Evolutionary conservation across 192 early-diverging fungal species (phyloP), one percentile per base, ranked within the genome.

Genomic region (Umbelopsis vinacea): DNA sequence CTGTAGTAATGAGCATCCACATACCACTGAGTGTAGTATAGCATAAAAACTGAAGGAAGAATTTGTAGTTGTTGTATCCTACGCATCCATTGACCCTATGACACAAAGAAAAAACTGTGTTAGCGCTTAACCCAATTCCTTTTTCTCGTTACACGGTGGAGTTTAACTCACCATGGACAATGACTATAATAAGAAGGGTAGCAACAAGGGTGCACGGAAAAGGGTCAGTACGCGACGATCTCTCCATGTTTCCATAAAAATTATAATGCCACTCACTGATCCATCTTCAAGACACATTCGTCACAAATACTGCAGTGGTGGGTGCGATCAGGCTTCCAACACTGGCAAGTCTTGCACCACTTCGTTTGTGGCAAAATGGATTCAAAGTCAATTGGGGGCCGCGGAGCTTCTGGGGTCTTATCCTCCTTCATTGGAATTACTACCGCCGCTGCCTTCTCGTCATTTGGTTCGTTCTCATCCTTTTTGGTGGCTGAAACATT

Each of bases 241-340:
- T 43, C 29, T 29, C 29, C 0, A 43, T 43, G 40, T 43, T 43
- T 43, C 5, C 40, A 6, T n/a, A 43, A 1, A 43, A 43, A 43
- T 1, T 7, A 7, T 4, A 43, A 6, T 43, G 19, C 19, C 10
- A 75, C 80, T 69, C 74, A 81, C 80, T 87, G 86, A 71, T 87
- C 86, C 86, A 87, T 87, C 67, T 80, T 77, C 33, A 87, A 70
- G 11, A 87, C 84, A 67, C 86, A 87, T 10, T 57, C 52, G 52
- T 80, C 76, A 70, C 86, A 87, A 22, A 80, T 80, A 26, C 79
- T 75, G 68, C 86, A 87, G 52, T 87, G 86, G 69, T 87, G 86
- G 52, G 82, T 79, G 19, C 86, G 76, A 55, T 87, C 86, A 6
- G 86, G 84, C 26, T 85, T 87, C 75, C 76, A 78, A 22, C 82